Evolutionary conservation across 2,329 filamentous ascomycete genomes (phyloP), one percentile per base, ranked within the genome.

Genomic region (Clarireedia hainanense): DNA sequence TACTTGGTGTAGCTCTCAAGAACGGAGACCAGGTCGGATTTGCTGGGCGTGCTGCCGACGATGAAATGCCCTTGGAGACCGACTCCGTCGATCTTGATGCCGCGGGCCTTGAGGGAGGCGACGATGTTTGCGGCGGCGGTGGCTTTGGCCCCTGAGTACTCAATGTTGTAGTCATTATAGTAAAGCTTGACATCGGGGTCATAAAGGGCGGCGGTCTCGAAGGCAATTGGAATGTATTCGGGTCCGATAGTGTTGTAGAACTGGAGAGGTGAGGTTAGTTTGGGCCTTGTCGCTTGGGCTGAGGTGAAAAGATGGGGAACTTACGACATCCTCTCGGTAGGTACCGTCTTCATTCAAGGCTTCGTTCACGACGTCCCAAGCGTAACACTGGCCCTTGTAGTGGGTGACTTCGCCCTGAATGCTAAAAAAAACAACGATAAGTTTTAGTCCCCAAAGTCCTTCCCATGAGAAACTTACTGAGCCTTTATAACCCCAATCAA

Each of bases 311-410:
- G 56, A 47, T 43, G 61, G 36, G 73, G 81, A 85, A 55, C 52
- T 55, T 55, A 55, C 52, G 59, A 85, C 73, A 57, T 70, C 74
- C 50, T 71, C 60, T 55, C 80, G 73, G 69, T 74, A 81, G 12
- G 72, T 76, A 15, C 80, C 81, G 61, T 80, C 76, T 23, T 85
- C 82, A 55, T 78, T 75, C 52, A 83, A 75, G 10, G 77, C 79
- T 71, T 87, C 83, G 65, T 86, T 87, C 20, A 85, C 78, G 0
- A 87, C 83, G 58, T 86, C 83, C 82, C 82, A 87, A 30, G 77
- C 75, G 66, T 80, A 80, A 68, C 82, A 84, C 61, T 79, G 73
- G 55, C 80, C 78, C 67, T 80, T 79, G 71, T 80, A 85, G 66
- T 85, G 76, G 9, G 72, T 74, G 3, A 81, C 78, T 50, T 79